phyloP scores from a whole-genome alignment of 495 filamentous ascomycete species.

The Hyaloscypha bicolor region DNA sequence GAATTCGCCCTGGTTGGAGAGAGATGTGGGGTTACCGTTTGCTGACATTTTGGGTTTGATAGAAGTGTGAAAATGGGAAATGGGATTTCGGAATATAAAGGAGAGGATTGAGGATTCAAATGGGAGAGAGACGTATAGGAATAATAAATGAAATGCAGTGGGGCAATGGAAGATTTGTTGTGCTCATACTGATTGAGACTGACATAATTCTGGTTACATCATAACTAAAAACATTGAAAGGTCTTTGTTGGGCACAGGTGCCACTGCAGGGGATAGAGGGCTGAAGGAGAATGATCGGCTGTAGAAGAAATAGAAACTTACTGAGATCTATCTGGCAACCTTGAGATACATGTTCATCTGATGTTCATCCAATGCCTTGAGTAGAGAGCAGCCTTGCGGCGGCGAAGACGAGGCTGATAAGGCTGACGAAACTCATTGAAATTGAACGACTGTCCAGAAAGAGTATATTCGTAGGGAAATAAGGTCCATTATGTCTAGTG shows the following conservation, averaged over 20 bases:
- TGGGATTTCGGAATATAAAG: neutral
- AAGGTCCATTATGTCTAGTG: too few relatives aligned
- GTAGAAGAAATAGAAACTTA: neutral
- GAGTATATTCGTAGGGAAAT: too few relatives aligned
- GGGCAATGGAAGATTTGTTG: neutral
- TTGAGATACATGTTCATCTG: neutral
- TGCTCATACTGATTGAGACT: neutral
- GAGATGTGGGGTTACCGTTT: conserved; percentile 59
- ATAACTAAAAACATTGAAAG: neutral
- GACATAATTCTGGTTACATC: neutral
- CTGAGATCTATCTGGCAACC: neutral
- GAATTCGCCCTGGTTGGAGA: conserved; percentile 62
- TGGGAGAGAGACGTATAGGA: neutral
- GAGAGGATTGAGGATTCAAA: neutral
- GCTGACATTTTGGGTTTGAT: conserved; percentile 51
- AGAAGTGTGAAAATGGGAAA: neutral
- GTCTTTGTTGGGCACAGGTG: neutral
- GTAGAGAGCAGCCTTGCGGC: too few relatives aligned
- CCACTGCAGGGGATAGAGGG: neutral
- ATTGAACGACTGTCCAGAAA: neutral
- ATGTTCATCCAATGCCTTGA: neutral
- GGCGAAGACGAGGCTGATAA: neutral
- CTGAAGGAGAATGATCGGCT: neutral
- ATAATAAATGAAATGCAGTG: neutral
- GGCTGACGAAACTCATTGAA: neutral